Conservation (phyloP, 768 basidiomycete genomes). For the Tricholoma flavovirens region DNA sequence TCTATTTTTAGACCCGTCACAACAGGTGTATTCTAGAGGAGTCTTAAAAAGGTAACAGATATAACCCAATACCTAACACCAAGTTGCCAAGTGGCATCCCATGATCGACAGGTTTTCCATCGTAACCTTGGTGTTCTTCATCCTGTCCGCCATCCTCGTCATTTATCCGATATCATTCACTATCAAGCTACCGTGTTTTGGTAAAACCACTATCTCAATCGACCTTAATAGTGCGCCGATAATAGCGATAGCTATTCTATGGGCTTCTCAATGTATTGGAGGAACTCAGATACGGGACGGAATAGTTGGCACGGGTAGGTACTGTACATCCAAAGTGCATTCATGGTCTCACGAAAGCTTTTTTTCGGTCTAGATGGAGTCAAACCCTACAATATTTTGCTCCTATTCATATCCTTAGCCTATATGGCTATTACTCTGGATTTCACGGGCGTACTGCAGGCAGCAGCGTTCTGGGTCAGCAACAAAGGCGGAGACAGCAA, state of each 20-base stretch:
- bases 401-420: slow-evolving; percentile 86
- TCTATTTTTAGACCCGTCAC: too few species aligned
- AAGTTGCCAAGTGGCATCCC: not conserved
- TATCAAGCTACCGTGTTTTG: slow-evolving; percentile 22
- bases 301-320: slow-evolving; percentile 49
- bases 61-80: too few species aligned
- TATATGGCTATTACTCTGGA: slow-evolving; percentile 94
- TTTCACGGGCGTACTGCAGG: slow-evolving; percentile 80
- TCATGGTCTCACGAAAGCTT: not conserved
- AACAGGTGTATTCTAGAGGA: too few species aligned
- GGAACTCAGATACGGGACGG: slow-evolving; percentile 58
- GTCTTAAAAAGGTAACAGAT: too few species aligned
- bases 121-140: slow-evolving; percentile 41
- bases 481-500: slow-evolving; percentile 76
- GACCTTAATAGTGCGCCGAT: slow-evolving; percentile 44
- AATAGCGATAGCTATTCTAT: slow-evolving; percentile 40
- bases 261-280: slow-evolving; percentile 44
- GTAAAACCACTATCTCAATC: slow-evolving; percentile 17
- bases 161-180: slow-evolving; percentile 34
- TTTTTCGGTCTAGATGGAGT: slow-evolving; percentile 49
- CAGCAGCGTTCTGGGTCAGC: slow-evolving; percentile 87
- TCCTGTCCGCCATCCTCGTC: slow-evolving; percentile 43
- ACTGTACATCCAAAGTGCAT: slow-evolving; percentile 4
- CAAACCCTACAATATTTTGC: slow-evolving; percentile 90
- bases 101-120: slow-evolving; percentile 41